Evolutionary conservation across 2,329 filamentous ascomycete species (phyloP).

Genomic region (Mycocentrospora acerina): DNA sequence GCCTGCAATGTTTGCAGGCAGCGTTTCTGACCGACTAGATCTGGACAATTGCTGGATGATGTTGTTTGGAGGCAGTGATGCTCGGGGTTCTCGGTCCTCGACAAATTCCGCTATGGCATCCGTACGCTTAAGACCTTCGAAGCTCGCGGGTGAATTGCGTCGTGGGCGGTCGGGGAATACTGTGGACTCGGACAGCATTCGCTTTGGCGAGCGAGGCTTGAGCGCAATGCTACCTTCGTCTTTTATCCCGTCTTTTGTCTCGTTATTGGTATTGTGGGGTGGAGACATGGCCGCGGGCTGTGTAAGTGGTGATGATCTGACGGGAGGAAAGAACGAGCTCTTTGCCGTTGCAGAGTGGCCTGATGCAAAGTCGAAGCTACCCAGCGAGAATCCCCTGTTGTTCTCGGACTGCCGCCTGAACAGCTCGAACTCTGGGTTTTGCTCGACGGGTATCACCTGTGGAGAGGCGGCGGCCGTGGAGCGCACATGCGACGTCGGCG

Average conservation of each 20-base stretch:
- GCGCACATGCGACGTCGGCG: constrained; percentile 68
- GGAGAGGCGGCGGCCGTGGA: constrained; percentile 70
- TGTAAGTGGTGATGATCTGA: constrained; percentile 33
- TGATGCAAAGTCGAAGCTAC: constrained; percentile 46
- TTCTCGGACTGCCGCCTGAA: constrained; percentile 70
- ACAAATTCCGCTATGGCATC: constrained; percentile 38
- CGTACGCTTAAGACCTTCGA: constrained; percentile 40
- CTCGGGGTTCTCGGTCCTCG: constrained; percentile 31
- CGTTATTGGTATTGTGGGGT: constrained; percentile 13
- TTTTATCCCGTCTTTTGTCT: constrained; percentile 22
- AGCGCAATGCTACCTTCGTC: constrained; percentile 14
- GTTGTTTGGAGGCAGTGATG: constrained; percentile 33
- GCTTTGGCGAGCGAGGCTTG: constrained; percentile 50
- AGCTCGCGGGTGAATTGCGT: constrained; percentile 50
- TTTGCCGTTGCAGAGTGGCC: constrained; percentile 28
- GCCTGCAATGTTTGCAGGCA: constrained; percentile 39
- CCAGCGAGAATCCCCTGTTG: constrained; percentile 51
- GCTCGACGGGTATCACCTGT: constrained; percentile 68
- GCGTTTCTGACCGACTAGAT: constrained; percentile 48
- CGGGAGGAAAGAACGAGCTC: constrained; percentile 22
- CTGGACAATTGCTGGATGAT: constrained; percentile 16
- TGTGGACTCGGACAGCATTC: constrained; percentile 49
- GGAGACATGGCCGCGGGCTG: constrained; percentile 29
- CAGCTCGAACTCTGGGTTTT: constrained; percentile 79
- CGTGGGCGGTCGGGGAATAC: constrained; percentile 47